phyloP scores from a whole-genome alignment of 345 rosid genomes.

The Kernera saxatilis region DNA sequence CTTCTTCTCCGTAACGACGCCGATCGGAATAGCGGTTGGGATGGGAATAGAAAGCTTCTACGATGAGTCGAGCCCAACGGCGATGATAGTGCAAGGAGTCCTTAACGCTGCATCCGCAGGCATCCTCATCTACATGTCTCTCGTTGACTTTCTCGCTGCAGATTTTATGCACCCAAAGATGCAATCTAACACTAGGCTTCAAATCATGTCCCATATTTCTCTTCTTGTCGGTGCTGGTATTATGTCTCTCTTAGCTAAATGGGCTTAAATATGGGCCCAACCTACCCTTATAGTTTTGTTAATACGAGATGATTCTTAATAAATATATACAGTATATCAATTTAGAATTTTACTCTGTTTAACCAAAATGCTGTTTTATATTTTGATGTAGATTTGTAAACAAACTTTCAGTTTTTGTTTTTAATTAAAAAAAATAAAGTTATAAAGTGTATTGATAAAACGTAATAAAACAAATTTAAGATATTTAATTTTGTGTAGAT shows the following conservation, averaged over 20 bases:
- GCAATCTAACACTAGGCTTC: conserved; percentile 38
- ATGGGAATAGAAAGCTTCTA: conserved; percentile 41
- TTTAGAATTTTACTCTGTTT: background rate
- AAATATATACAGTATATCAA: no score
- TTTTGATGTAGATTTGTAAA: background rate
- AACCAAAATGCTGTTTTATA: background rate
- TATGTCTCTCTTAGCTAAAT: conserved; percentile 44
- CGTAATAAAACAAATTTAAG: background rate
- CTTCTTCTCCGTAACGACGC: conserved; percentile 54
- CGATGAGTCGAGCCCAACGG: conserved; percentile 33
- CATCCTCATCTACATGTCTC: conserved; percentile 64
- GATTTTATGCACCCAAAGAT: conserved; percentile 50
- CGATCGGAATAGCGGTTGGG: conserved; percentile 49
- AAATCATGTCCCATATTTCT: conserved; percentile 31
- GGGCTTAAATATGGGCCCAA: conserved; percentile 25
- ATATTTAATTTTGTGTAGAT: no score
- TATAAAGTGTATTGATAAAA: background rate
- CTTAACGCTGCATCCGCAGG: conserved; percentile 57
- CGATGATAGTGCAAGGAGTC: conserved; percentile 47
- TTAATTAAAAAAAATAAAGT: background rate
- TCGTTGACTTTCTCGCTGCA: conserved; percentile 61
- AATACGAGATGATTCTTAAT: background rate
- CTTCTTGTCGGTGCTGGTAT: conserved; percentile 49
- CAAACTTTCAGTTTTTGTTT: background rate
- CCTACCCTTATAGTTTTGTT: background rate